These are phyloP conservation scores for Pseudoscleropodium purum DNA, from an alignment of 225 moss, liverwort and hornwort genomes.

Conservation along the genomic window DNA sequence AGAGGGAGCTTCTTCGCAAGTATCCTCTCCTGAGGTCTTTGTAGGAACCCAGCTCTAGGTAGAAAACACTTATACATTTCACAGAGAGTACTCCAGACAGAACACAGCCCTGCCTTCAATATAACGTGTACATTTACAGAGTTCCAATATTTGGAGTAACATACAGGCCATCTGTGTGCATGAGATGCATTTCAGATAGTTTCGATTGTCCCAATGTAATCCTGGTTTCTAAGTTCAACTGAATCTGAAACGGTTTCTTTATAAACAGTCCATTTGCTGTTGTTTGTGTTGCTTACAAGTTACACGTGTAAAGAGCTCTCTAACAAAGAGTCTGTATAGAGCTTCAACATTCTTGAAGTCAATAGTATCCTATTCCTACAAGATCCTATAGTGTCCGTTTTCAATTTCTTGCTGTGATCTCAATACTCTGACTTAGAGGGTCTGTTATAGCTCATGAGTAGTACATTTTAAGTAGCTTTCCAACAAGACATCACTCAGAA, in stretches of 20 bases:
- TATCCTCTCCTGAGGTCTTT: constrained; percentile 41
- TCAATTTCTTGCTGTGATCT: neutral
- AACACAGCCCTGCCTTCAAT: neutral
- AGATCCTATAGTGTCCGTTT: neutral
- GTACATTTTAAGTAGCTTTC: too few relatives aligned
- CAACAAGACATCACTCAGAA: neutral
- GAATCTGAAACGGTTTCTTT: neutral
- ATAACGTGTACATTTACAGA: constrained; percentile 1
- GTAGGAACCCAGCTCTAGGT: neutral
- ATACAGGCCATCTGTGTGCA: neutral
- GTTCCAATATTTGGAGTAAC: neutral
- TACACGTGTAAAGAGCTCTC: too few relatives aligned
- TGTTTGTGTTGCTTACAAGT: neutral
- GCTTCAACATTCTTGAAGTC: neutral
- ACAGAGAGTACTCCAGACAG: neutral
- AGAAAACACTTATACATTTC: neutral
- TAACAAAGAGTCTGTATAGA: too few relatives aligned
- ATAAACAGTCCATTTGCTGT: neutral
- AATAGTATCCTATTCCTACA: neutral
- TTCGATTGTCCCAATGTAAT: neutral
- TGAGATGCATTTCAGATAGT: neutral
- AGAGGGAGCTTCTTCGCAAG: constrained; percentile 34
- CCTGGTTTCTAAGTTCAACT: neutral
- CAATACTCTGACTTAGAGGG: neutral
- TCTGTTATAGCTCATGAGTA: too few relatives aligned